Conservation (phyloP, 345 rosid genomes). For the Syzygium jambos region DNA sequence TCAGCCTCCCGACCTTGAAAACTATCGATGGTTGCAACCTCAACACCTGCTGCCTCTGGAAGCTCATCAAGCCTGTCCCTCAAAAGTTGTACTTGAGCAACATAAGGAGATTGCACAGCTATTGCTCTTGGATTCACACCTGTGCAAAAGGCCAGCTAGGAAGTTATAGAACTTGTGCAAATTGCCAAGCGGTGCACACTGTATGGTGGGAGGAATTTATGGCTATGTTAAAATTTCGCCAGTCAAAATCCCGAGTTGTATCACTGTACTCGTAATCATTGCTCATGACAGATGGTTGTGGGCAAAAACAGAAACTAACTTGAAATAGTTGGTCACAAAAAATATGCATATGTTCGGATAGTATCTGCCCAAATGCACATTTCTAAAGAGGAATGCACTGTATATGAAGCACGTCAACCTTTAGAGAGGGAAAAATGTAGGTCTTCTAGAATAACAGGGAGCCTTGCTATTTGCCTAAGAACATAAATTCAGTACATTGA, state of each 20-base stretch:
- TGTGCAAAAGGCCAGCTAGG: conserved; percentile 12
- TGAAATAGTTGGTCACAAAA: background rate
- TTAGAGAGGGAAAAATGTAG: background rate
- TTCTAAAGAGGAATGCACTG: background rate
- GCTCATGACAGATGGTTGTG: background rate
- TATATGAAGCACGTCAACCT: background rate
- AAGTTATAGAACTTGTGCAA: background rate
- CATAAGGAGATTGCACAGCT: conserved; percentile 94
- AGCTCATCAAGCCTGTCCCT: conserved; percentile 80
- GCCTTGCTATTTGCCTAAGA: background rate
- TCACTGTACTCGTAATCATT: background rate
- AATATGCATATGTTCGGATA: background rate
- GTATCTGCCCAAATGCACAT: background rate
- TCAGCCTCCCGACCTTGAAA: conserved; percentile 98
- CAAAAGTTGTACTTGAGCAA: conserved; percentile 90
- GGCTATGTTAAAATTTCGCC: background rate
- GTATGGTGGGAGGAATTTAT: background rate
- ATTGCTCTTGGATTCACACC: conserved; percentile 80
- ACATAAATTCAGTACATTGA: background rate
- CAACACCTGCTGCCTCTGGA: conserved; percentile 75
- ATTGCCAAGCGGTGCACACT: background rate
- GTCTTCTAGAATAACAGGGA: background rate
- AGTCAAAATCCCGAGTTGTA: background rate
- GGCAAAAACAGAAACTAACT: background rate
- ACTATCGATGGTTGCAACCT: conserved; percentile 94